These are phyloP conservation scores for Aegilops speltoides DNA, from an alignment of 176 grass and related monocot species.

Conservation along the genomic window DNA sequence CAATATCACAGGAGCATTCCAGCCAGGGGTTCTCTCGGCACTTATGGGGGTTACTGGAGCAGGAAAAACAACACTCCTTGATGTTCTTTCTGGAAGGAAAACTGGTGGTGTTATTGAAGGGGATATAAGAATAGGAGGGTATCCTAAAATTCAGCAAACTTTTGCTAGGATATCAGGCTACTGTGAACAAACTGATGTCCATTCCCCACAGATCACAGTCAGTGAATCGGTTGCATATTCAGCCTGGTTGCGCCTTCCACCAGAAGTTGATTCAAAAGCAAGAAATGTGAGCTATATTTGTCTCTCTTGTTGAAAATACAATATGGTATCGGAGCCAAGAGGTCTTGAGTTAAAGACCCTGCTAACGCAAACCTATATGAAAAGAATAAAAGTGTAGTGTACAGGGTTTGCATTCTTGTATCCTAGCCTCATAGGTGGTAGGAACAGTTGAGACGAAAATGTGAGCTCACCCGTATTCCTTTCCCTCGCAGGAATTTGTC, in stretches of 20 bases:
- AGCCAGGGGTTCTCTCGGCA: slow-evolving; percentile 62
- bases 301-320: not conserved
- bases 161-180: slow-evolving; percentile 86
- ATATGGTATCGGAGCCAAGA: no score
- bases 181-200: slow-evolving; percentile 73
- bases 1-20: slow-evolving; percentile 67
- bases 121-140: slow-evolving; percentile 72
- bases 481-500: slow-evolving; percentile 57
- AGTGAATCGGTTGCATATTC: slow-evolving; percentile 74
- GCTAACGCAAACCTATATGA: not conserved
- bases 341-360: no score
- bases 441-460: not conserved
- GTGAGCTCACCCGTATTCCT: not conserved
- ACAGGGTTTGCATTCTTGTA: not conserved
- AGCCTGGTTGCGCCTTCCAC: slow-evolving; percentile 63
- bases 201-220: slow-evolving; percentile 76
- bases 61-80: slow-evolving; percentile 84
- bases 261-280: slow-evolving; percentile 50
- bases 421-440: not conserved
- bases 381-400: not conserved
- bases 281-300: slow-evolving; percentile 50
- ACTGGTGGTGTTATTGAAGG: slow-evolving; percentile 67
- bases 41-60: slow-evolving; percentile 83
- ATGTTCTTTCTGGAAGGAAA: slow-evolving; percentile 83
- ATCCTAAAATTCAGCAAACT: slow-evolving; percentile 70